Evolutionary conservation across 2,329 filamentous ascomycete genomes (phyloP), one percentile per base, ranked within the genome.

Genomic region (Pseudogymnoascus destructans): DNA sequence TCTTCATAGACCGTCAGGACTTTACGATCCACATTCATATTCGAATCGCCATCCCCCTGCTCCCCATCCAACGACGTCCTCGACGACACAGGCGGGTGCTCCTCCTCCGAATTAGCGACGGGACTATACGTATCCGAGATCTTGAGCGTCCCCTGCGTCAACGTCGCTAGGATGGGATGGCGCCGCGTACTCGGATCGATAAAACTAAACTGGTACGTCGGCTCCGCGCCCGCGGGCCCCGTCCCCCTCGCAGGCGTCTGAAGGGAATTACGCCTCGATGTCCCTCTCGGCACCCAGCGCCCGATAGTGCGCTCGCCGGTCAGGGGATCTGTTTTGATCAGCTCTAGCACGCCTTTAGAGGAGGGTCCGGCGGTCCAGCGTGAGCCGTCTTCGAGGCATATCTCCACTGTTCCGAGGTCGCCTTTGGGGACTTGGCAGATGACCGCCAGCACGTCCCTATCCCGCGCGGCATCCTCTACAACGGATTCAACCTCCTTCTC

Each of bases 191-290:
- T 78, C 0, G 86, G 80, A 64, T 86, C 81, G 65, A 92, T 83
- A 61, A 89, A 81, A 72, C 85, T 89, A 68, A 92, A 92, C 7
- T 82, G 88, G 73, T 84, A 91, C 67, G 81, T 82, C 59, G 71
- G 73, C 52, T 80, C 79, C 1, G 66, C 61, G 2, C 70, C 63
- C 6, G 15, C 15, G 3, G 10, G 52, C 33, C 62, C 58, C 62
- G 66, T 58, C 64, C 65, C 15, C 58, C 49, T 13, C 13, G n/a
- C 25, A 1, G 52, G 52, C 2, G 52, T 55, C 52, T 55, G 25
- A 1, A 35, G n/a, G 3, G 52, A 55, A 15, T 55, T 64, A 63
- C 61, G 63, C 61, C 71, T 62, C 74, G 77, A 69, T 10, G 63
- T 63, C 58, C 61, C 67, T 64, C 75, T 77, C 58, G 77, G 79